Evolutionary conservation across 73 alveolate species (phyloP).

Genomic region (Diophrys appendiculata): DNA sequence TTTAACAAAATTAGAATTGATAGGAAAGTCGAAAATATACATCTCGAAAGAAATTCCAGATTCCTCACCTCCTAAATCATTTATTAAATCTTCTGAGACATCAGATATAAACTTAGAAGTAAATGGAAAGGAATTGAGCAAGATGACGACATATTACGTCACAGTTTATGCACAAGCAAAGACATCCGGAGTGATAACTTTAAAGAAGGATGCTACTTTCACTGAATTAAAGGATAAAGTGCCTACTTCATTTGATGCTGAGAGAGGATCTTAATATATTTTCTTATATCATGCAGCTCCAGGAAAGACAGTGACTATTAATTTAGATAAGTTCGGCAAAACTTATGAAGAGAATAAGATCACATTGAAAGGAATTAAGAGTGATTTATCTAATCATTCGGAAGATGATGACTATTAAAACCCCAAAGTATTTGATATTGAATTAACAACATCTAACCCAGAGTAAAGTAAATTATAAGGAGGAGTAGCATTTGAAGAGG

Average conservation of each 20-base stretch:
- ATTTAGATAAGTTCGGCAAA: background rate
- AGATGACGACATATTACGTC: background rate
- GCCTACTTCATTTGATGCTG: background rate
- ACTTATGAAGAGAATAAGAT: background rate
- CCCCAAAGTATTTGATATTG: background rate
- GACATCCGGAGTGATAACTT: background rate
- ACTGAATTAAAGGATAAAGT: background rate
- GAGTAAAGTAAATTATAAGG: background rate
- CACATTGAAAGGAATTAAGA: background rate
- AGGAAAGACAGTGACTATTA: background rate
- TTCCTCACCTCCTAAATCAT: background rate
- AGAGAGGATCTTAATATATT: background rate
- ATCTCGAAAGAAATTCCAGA: background rate
- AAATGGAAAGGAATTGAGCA: background rate
- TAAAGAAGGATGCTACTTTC: background rate
- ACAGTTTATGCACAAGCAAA: background rate
- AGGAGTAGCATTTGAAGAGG: background rate
- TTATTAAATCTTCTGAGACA: background rate
- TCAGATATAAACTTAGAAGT: no score
- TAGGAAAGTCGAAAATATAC: background rate
- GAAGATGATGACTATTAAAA: background rate
- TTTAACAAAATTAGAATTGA: background rate
- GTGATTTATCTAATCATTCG: background rate
- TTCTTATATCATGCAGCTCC: background rate
- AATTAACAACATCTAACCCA: background rate